Base-by-base conservation (phyloP, 176 grass and related monocot species). In the Poa annua region DNA sequence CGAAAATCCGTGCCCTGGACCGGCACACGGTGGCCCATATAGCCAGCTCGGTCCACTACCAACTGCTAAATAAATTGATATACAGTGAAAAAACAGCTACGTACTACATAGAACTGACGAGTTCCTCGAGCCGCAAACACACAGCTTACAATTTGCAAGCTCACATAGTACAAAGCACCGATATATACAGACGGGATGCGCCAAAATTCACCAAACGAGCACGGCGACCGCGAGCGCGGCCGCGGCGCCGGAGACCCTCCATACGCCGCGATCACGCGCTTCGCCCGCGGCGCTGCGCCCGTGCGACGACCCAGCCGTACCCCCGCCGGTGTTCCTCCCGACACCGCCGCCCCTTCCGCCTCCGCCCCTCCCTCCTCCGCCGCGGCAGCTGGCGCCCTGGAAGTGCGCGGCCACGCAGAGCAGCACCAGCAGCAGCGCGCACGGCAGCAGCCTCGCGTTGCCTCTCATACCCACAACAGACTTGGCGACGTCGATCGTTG, bases 331-430 rank as follows among this genome's bases (percentile, higher is more conserved):
- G 36, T 2, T 47, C 39, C 68, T 14, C 0, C 67, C 67, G 0
- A n/a, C n/a, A n/a, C n/a, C n/a, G 11, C 68, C 6, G 6, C 68
- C 39, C 39, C 42, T 17, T 1, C 69, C 69, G 21, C 42, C 69
- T 5, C 69, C 69, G 0, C 69, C 42, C 69, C 69, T 17, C 21
- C 69, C 69, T 4, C 67, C 69, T 29, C 69, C 42, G 42, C 69
- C 69, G 22, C 69, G 42, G 22, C 42, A 72, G 69, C 21, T 26
- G 10, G 76, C 67, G 41, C 44, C 56, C 11, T 86, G 29, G 84
- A 86, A 73, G 33, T 59, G 63, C 61, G 79, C 5, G 26, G 79
- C 49, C 38, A 87, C 62, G 85, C 85, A 82, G 14, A 87, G 79
- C 36, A 77, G 48, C 39, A 55, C 39, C 85, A 87, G 50, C 14